Conservation (phyloP, 257 asterid species). For the Craterostigma plantagineum region DNA sequence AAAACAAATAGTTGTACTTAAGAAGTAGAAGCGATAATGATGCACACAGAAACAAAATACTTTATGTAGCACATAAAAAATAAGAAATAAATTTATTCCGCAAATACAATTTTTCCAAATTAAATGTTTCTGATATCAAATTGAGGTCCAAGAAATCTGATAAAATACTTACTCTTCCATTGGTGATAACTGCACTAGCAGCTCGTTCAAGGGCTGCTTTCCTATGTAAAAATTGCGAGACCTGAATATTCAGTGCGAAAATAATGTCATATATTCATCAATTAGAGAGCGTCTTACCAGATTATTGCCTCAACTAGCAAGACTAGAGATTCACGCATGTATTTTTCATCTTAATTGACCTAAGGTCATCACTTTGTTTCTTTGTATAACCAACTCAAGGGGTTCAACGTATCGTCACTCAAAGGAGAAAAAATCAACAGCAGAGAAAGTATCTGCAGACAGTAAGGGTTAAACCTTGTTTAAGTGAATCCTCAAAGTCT, state of each 20-base stretch:
- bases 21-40: neutral
- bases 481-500: conserved; percentile 28
- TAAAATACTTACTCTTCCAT: conserved; percentile 70
- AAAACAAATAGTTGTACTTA: neutral
- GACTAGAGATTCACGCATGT: too few species aligned
- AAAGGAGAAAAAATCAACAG: conserved; percentile 6
- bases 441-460: neutral
- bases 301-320: too few species aligned
- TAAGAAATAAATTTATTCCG: neutral
- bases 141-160: too few species aligned
- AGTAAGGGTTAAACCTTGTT: conserved; percentile 32
- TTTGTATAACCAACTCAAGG: neutral
- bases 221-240: conserved; percentile 52
- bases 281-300: too few species aligned
- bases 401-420: conserved; percentile 3
- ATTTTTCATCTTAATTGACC: too few species aligned
- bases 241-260: conserved; percentile 36
- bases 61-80: neutral
- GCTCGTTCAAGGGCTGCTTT: conserved; percentile 54
- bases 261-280: conserved; percentile 7
- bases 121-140: too few species aligned
- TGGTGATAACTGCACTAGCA: conserved; percentile 74
- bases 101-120: neutral
- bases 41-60: neutral
- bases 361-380: neutral